Evolutionary conservation across 2,329 filamentous ascomycete species (phyloP).

Genomic region (Rhinocladiella similis): DNA sequence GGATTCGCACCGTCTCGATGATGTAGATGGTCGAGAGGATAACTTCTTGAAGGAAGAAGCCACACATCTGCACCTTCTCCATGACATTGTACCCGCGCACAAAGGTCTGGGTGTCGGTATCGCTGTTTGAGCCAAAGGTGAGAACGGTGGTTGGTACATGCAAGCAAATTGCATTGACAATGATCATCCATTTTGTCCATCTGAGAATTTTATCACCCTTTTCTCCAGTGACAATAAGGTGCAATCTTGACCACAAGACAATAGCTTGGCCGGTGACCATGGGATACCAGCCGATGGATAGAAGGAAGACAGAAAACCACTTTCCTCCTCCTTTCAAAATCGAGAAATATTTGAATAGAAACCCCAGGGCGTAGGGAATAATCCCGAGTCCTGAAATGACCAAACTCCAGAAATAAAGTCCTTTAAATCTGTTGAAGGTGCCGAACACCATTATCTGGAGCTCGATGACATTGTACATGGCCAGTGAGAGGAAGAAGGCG

Average conservation of each 20-base stretch:
- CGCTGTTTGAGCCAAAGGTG: conserved; percentile 43
- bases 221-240: conserved; percentile 41
- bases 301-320: conserved; percentile 44
- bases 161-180: conserved; percentile 44
- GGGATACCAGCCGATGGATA: conserved; percentile 48
- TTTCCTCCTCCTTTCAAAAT: conserved; percentile 32
- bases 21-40: conserved; percentile 57
- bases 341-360: conserved; percentile 49
- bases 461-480: conserved; percentile 53
- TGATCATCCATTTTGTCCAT: conserved; percentile 48
- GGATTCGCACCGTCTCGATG: conserved; percentile 53
- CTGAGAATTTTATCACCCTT: conserved; percentile 40
- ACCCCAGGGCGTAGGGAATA: conserved; percentile 47
- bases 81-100: conserved; percentile 45
- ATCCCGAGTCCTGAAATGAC: conserved; percentile 46
- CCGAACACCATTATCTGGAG: conserved; percentile 50
- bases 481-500: conserved; percentile 47
- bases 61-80: conserved; percentile 58
- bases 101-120: conserved; percentile 28
- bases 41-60: conserved; percentile 58
- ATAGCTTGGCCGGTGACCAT: conserved; percentile 52
- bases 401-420: conserved; percentile 55
- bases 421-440: conserved; percentile 47
- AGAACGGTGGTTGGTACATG: conserved; percentile 49
- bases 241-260: conserved; percentile 52